Base-by-base conservation (phyloP, 2,329 filamentous ascomycete genomes). In the Trematosphaeria pertusa region DNA sequence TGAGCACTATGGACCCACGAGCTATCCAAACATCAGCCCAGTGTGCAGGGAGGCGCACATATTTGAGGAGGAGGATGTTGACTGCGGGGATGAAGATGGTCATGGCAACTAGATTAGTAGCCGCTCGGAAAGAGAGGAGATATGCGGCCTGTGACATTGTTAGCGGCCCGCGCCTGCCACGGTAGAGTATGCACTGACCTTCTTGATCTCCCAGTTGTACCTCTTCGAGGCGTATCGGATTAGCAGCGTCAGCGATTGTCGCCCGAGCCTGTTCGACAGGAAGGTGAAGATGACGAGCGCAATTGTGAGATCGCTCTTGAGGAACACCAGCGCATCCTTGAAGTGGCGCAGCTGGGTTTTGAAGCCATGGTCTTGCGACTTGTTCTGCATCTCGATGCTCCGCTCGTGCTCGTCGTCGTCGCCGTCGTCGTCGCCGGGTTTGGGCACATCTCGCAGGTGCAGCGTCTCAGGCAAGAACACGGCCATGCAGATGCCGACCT, bases 141-240 rank as follows among this genome's bases (percentile, higher is more conserved):
- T 70, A 69, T 9, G 65, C 61, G 8, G 68, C 68, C 55, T 62
- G 41, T 22, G 19, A 12, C 6, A 12, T 26, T 26, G 35, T 21
- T 18, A 21, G 20, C 32, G n/a, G 11, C 3, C 5, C 5, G 5
- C 32, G 10, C 12, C 20, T 44, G 8, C n/a, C 10, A 18, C 8
- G 7, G 2, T 17, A 2, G 31, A 19, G 22, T 1, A 21, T 7
- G 38, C 14, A 35, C 43, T 12, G 31, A 45, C 58, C 35, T 70
- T 61, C 43, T 77, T 75, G 14, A 81, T 66, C 24, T 74, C 73
- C 75, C 78, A 80, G 18, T 61, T 56, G 44, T 80, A 81, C 18
- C 78, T 69, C n/a, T 75, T 76, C 1, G 78, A 80, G 14, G 79
- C 75, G 55, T 81, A 81, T 46, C 78, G 76, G n/a, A 79, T 69